These are phyloP conservation scores for Ammopiptanthus mongolicus DNA, from an alignment of 306 rosid genomes.

Conservation along the genomic window DNA sequence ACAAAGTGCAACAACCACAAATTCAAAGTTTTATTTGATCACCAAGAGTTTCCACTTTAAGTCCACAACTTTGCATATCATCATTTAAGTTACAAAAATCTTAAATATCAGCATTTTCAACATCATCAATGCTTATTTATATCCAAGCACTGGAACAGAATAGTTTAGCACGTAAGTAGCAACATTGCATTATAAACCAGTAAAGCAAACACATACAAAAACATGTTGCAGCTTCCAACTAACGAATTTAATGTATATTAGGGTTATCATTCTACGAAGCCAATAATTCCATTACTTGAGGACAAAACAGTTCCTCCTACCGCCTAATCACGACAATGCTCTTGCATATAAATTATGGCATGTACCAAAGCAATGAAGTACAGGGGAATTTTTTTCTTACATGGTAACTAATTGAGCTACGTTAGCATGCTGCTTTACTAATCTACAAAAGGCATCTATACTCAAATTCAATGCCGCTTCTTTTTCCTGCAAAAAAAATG, in stretches of 20 bases:
- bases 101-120: neutral
- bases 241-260: neutral
- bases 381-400: conserved; percentile 45
- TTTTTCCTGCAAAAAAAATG: conserved; percentile 75
- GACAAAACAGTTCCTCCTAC: neutral
- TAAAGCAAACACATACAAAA: conserved; percentile 11
- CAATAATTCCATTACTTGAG: neutral
- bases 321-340: conserved; percentile 4
- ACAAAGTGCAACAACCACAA: neutral
- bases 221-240: conserved; percentile 13
- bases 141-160: conserved; percentile 12
- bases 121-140: conserved; percentile 2
- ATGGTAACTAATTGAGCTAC: conserved; percentile 90
- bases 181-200: conserved; percentile 17
- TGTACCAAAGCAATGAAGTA: conserved; percentile 23
- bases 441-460: conserved; percentile 95
- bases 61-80: neutral
- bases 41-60: neutral
- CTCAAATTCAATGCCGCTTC: conserved; percentile 94
- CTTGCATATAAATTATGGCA: conserved; percentile 21
- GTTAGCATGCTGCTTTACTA: conserved; percentile 87
- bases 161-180: conserved; percentile 1
- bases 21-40: conserved; percentile 6
- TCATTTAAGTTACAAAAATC: neutral
- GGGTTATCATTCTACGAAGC: conserved; percentile 12